phyloP scores from a whole-genome alignment of 2,329 filamentous ascomycete genomes.

The Aspergillus sp. region DNA sequence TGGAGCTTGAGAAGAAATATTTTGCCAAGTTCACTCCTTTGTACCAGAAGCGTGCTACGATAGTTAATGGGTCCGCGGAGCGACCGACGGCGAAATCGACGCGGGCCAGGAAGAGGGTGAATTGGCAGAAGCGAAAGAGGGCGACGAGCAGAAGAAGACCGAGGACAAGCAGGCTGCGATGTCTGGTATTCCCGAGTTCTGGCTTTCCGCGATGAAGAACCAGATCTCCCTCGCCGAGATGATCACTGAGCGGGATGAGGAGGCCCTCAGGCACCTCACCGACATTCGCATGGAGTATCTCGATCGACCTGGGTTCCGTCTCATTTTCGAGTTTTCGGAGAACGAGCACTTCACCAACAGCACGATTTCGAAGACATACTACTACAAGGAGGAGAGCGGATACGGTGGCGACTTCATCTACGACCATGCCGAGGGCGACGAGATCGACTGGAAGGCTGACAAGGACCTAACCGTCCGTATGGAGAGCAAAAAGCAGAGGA shows the following conservation, averaged over 20 bases:
- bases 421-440: constrained; percentile 94
- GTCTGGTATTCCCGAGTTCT: constrained; percentile 94
- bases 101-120: constrained; percentile 69
- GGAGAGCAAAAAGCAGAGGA: constrained; percentile 99
- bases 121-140: constrained; percentile 51
- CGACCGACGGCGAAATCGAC: constrained; percentile 76
- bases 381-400: constrained; percentile 96
- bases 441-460: constrained; percentile 91
- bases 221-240: constrained; percentile 94
- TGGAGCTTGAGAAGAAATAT: constrained; percentile 98
- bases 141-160: constrained; percentile 44
- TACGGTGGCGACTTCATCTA: constrained; percentile 99
- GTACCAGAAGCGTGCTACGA: constrained; percentile 87
- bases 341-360: constrained; percentile 99
- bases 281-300: constrained; percentile 99
- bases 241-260: constrained; percentile 96
- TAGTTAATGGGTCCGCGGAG: constrained; percentile 79
- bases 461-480: constrained; percentile 90
- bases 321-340: constrained; percentile 92
- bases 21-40: constrained; percentile 97
- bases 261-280: constrained; percentile 75
- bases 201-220: constrained; percentile 99
- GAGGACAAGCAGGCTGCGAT: constrained; percentile 40
- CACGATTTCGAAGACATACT: constrained; percentile 95
- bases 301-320: constrained; percentile 92